Base-by-base conservation (phyloP, 2,329 filamentous ascomycete genomes). In the Herpotrichia juniperi region DNA sequence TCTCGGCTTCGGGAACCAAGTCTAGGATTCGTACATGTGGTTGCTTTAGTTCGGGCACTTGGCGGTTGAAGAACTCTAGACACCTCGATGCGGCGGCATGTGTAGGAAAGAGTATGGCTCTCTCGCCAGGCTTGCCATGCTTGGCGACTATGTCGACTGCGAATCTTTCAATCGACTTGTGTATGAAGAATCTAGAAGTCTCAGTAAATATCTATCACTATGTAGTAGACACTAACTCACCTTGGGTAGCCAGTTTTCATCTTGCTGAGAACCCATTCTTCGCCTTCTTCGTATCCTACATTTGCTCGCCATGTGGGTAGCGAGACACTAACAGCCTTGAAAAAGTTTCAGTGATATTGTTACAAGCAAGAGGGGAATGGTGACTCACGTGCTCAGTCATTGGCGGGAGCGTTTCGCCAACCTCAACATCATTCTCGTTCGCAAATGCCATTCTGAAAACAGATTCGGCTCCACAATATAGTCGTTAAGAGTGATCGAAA, bases 191-290 rank as follows among this genome's bases (percentile, higher is more conserved):
- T 48, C 93, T 91, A 40, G 2, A 37, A 2, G 10, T 19, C 30
- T 71, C 40, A 56, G 42, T 37, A 19, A 21, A 17, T 6, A 2
- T 26, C 21, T 21, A 8, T 46, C 4, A 37, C 10, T 4, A 35
- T 24, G 11, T 34, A 19, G n/a, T 31, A 17, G 26, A 32, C 34
- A 51, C 75, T 52, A 74, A 90, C 87, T 52, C 74, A 90, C 87
- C 89, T 85, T 54, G 94, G 94, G 74, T 99, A 99, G 30, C 94
- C 94, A 39, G 90, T 96, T 59, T 85, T 82, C 92, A 99, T 89
- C 69, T 87, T 88, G 57, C 82, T 83, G 16, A 94, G 59, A n/a
- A 99, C 90, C 88, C 91, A 94, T 50, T 87, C 79, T 70, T 96
- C 83, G 45, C 92, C 93, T 74, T 99, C 92, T 74, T 99, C 94